Base-by-base conservation (phyloP, 2,329 filamentous ascomycete genomes). In the Hymenoscyphus albidus region DNA sequence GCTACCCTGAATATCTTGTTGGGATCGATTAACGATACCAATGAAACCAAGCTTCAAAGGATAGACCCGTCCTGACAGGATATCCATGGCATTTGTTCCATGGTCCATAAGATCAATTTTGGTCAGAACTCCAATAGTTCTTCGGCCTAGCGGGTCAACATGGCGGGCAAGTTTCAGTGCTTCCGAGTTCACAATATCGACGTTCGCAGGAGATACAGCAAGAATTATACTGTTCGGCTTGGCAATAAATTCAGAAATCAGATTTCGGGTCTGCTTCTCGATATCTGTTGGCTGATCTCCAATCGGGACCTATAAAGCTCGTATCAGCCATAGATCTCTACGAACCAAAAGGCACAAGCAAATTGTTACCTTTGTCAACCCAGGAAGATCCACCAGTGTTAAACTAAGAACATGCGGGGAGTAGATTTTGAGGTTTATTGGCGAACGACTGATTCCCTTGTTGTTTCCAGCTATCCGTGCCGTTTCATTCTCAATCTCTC, bases 31-130 rank as follows among this genome's bases (percentile, higher is more conserved):
- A 73, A 99, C 94, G 16, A 98, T 93, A 67, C 95, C 95, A 71
- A 99, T 98, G 76, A 98, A 99, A 35, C 95, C 95, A 68, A 99
- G 85, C 79, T 98, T 99, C 72, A 99, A 78, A 9, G 95, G 95
- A 77, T 99, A 99, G 2, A 99, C 95, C 32, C 95, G 89, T 3
- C 95, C 95, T 6, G 94, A 96, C n/a, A 99, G 84, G 71, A 99
- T 99, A 74, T 99, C 95, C 71, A 99, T 83, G 16, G 95, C 95
- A 74, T 99, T 98, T 64, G 95, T 99, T 68, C 95, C 95, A 75
- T 99, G 94, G 75, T 99, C 95, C 95, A 99, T 99, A 64, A 99
- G 81, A 76, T 99, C 95, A 69, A 99, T 82, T 80, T 99, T 99
- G 66, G 95, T 98, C 66, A 99, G 83, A 64, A 99, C 94, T 74